phyloP scores from a whole-genome alignment of 257 asterid species.

The Solanum paucissectum region DNA sequence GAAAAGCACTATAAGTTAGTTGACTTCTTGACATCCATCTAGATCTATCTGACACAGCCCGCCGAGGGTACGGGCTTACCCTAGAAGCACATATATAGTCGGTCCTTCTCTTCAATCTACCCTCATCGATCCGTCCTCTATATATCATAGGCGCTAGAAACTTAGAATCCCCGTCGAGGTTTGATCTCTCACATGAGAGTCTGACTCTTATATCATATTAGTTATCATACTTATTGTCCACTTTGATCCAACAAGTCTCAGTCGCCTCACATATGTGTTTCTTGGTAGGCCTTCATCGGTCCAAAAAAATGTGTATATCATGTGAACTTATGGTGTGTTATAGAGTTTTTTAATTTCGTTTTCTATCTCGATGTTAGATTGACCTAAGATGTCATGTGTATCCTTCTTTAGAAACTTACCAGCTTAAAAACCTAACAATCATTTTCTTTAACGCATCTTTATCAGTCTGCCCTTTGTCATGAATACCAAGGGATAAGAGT shows the following conservation, averaged over 20 bases:
- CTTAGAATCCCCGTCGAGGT: rapidly evolving
- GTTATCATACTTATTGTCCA: background rate
- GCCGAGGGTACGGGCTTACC: background rate
- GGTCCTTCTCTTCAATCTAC: background rate
- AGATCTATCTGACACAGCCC: no score
- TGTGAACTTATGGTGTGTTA: background rate
- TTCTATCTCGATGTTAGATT: background rate
- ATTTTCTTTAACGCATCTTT: background rate
- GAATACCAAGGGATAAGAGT: no score
- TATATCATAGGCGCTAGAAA: background rate
- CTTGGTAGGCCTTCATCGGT: background rate
- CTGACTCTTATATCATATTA: no score
- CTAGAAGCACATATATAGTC: background rate
- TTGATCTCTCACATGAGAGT: background rate
- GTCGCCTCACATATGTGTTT: background rate
- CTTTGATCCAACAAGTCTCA: background rate
- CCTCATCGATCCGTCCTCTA: background rate
- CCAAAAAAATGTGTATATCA: background rate
- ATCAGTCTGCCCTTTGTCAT: background rate
- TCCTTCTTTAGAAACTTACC: background rate
- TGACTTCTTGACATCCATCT: no score
- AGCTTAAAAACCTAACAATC: background rate
- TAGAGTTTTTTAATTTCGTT: background rate
- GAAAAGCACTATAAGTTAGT: no score
- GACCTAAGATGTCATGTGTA: background rate